These are phyloP conservation scores for Eleusine coracana DNA, from an alignment of 176 grass and related monocot genomes.

Conservation along the genomic window DNA sequence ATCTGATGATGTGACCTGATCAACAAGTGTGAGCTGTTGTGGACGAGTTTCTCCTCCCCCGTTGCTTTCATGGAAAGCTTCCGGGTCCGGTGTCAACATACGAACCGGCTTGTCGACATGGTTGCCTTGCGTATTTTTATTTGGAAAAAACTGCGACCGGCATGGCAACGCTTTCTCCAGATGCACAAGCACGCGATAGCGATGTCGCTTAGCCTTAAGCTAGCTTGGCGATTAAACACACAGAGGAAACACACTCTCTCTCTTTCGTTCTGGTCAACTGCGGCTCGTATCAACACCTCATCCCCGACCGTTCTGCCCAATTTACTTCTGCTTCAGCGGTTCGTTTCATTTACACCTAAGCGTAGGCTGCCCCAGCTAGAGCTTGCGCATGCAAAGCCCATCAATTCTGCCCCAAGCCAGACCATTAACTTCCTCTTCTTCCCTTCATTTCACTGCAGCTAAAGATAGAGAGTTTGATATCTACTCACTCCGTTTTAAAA, in stretches of 20 bases:
- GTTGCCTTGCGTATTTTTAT: background rate
- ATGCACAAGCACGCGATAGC: background rate
- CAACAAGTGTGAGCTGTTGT: background rate
- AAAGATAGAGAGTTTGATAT: background rate
- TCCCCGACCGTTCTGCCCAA: slow-evolving; percentile 3
- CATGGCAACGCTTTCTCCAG: background rate
- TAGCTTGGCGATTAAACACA: too few species aligned
- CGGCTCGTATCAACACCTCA: background rate
- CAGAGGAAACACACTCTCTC: background rate
- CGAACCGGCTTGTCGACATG: background rate
- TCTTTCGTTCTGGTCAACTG: slow-evolving; percentile 8
- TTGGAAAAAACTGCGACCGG: background rate
- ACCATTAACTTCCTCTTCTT: background rate
- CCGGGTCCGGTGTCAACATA: background rate
- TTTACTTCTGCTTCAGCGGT: background rate
- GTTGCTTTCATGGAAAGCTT: background rate
- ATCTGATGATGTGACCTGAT: background rate
- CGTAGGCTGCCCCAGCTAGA: slow-evolving; percentile 8
- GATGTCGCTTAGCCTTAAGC: background rate
- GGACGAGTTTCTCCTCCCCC: background rate
- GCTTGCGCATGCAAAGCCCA: background rate
- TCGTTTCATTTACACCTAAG: slow-evolving; percentile 25
- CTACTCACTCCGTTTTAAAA: too few species aligned
- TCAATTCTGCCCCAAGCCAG: background rate
- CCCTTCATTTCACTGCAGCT: background rate